Evolutionary conservation across 2,329 filamentous ascomycete species (phyloP), one percentile per base, ranked within the genome.

Genomic region (Arthrobotrys sinensis): DNA sequence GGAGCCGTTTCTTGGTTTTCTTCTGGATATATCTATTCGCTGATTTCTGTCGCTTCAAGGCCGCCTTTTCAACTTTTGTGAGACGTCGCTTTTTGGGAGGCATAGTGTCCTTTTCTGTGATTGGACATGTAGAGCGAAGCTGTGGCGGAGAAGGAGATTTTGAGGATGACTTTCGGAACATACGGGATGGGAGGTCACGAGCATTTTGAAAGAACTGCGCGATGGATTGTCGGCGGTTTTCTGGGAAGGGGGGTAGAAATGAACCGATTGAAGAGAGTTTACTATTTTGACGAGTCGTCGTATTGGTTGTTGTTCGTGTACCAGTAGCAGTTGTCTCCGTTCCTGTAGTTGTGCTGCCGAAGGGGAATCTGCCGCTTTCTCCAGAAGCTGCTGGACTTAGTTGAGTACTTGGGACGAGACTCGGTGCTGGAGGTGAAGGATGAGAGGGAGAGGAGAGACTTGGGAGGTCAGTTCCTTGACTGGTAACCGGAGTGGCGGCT

Each of bases 11-110:
- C 40, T 70, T 77, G 1, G 46, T 65, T 14, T 76, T 65, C 32
- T 65, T 63, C 12, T 62, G 45, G 28, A 70, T 71, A 16, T 77
- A 77, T 28, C 67, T 77, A n/a, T 71, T 60, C 16, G 66, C 65
- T 1, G 57, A 50, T 16, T 77, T 77, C 21, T 46, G 48, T 7
- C 62, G n/a, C 21, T 43, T 70, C 4, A 63, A 4, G 2, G 43
- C 34, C 1, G 21, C 55, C 55, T 60, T 69, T 60, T 76, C 72
- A 21, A 24, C 45, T 28, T 62, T 63, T 28, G 65, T 65, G 8
- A 40, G 19, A 21, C 24, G 52, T 11, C 60, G 43, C 4, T 57
- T 65, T 10, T 60, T 48, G 3, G 53, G 53, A 24, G 71, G 64
- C 28, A 66, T 46, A 16, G 63, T 36, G 12, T 76, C 65, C 12